These are phyloP conservation scores for Blepharisma undulans DNA, from an alignment of 169 alveolate species.

Conservation along the genomic window DNA sequence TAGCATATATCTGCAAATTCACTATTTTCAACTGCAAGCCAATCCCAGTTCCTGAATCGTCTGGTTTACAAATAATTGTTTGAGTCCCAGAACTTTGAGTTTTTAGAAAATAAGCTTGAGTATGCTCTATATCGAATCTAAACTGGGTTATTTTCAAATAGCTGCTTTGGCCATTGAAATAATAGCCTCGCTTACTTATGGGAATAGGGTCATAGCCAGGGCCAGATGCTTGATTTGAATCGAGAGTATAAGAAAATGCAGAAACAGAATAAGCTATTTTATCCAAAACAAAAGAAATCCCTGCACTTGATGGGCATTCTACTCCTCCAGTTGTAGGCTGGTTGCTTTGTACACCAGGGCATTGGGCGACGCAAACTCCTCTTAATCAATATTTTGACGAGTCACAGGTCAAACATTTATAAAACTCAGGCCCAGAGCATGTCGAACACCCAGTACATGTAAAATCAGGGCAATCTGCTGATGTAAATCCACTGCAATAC, in stretches of 20 bases:
- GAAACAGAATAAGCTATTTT: not conserved
- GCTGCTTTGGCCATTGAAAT: not conserved
- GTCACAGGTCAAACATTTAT: not conserved
- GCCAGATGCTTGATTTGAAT: not conserved
- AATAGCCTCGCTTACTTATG: not conserved
- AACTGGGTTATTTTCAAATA: not conserved
- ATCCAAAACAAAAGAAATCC: not conserved
- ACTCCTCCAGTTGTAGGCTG: not conserved
- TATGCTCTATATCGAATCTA: not conserved
- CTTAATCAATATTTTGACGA: not conserved
- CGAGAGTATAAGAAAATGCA: not conserved
- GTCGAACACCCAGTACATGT: not conserved
- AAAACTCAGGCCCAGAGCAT: not conserved
- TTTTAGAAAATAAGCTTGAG: not conserved
- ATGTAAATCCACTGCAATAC: not conserved
- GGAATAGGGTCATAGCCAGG: not conserved
- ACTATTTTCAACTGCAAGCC: not conserved
- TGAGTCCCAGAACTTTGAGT: not conserved
- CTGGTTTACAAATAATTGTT: not conserved
- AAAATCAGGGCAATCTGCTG: not conserved
- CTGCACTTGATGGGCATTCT: not conserved
- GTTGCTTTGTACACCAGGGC: not conserved
- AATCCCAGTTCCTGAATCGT: not conserved
- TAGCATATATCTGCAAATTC: not conserved
- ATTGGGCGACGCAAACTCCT: not conserved